A percentile compares a stretch with the other conserved stretches of the same genome.
Evolutionary conservation across 1,284 basidiomycete species (phyloP).

Genomic region (Ganoderma lingzhi): DNA sequence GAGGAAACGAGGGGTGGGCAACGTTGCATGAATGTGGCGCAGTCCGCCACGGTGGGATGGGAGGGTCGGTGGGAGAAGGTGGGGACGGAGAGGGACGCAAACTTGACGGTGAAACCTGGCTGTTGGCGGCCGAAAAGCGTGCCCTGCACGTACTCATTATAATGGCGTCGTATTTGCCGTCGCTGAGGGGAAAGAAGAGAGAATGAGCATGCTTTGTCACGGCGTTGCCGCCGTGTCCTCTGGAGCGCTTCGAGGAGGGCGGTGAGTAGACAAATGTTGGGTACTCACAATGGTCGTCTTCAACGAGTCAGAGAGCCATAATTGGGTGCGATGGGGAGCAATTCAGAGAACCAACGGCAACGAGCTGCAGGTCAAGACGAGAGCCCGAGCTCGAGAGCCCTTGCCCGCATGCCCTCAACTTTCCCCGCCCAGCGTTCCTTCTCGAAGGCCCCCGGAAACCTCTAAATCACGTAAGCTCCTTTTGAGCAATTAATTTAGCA

Average conservation of each 20-base stretch:
- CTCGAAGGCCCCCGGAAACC: neutral
- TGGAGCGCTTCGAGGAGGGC: constrained; percentile 10
- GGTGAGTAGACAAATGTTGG: constrained; percentile 43
- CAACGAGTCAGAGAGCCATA: constrained; percentile 38
- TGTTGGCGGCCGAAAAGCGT: constrained; percentile 24
- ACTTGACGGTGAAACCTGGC: constrained; percentile 24
- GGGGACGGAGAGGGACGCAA: constrained; percentile 21
- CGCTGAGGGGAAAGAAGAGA: constrained; percentile 18
- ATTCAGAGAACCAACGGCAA: constrained; percentile 10
- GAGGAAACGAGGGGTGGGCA: constrained; percentile 12
- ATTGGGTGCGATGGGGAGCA: constrained; percentile 21
- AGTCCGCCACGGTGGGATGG: constrained; percentile 23
- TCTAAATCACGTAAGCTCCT: neutral
- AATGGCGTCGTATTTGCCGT: constrained; percentile 34
- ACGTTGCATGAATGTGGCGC: constrained; percentile 28
- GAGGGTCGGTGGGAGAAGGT: constrained; percentile 14
- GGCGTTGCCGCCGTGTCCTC: constrained; percentile 24
- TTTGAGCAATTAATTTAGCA: neutral
- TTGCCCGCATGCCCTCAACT: constrained; percentile 18
- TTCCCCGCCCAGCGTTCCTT: constrained; percentile 7
- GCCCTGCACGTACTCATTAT: constrained; percentile 39
- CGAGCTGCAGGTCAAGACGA: constrained; percentile 21
- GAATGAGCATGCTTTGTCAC: constrained; percentile 29
- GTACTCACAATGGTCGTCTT: constrained; percentile 33
- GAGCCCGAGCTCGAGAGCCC: constrained; percentile 13